A percentile compares a stretch with the other conserved stretches of the same genome.
These are phyloP conservation scores for Voacanga thouarsii DNA, from an alignment of 257 asterid genomes.

Conservation along the genomic window DNA sequence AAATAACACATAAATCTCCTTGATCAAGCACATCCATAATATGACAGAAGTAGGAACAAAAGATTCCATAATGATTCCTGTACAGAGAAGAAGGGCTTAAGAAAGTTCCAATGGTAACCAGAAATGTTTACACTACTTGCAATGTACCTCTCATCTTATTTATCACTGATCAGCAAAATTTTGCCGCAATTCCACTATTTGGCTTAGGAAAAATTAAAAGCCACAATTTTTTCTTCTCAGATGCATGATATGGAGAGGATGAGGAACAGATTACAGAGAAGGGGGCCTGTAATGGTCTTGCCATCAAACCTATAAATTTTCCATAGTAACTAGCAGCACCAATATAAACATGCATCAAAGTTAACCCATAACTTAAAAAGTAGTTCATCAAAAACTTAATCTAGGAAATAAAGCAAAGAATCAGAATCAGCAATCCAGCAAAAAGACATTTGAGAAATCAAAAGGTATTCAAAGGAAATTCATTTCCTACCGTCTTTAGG, in stretches of 20 bases:
- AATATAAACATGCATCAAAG: not conserved
- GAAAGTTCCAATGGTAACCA: not conserved
- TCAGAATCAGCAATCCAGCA: not conserved
- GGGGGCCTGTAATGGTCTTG: not conserved
- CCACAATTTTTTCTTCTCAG: not conserved
- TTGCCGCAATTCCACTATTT: not conserved
- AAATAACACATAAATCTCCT: not conserved
- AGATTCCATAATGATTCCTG: not conserved
- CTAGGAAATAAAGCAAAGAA: not conserved
- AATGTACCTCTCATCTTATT: too few species aligned
- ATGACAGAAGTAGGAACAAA: not conserved
- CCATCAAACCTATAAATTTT: not conserved
- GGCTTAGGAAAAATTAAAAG: not conserved
- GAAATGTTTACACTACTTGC: not conserved
- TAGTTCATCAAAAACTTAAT: not conserved
- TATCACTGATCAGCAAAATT: not conserved
- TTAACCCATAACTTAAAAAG: not conserved
- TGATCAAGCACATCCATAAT: not conserved
- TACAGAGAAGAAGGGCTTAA: not conserved
- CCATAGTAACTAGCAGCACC: not conserved
- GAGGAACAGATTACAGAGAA: not conserved
- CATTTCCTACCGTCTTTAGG: slow-evolving; percentile 55
- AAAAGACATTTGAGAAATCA: not conserved
- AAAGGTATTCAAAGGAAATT: not conserved
- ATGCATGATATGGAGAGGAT: not conserved